Percentiles rank a stretch among this genome's conserved stretches.
These are phyloP conservation scores for Sugiyamaella chiloensis DNA, from an alignment of 805 yeast genomes.

Conservation along the genomic window DNA sequence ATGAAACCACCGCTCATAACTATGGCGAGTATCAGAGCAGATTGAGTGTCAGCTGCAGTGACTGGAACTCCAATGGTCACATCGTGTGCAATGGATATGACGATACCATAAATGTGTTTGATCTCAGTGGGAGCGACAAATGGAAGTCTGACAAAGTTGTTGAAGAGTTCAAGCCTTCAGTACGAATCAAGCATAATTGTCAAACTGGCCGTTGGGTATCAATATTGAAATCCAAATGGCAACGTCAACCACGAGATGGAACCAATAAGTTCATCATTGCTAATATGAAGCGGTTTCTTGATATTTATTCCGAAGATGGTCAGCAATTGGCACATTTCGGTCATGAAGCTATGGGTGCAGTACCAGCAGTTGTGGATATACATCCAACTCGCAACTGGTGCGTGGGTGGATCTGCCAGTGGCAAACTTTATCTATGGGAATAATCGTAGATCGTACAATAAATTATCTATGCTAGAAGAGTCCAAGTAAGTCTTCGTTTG, in stretches of 20 bases:
- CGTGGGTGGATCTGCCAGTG: constrained; percentile 92
- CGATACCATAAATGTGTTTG: constrained; percentile 73
- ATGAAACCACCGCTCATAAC: constrained; percentile 43
- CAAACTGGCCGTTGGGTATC: constrained; percentile 98
- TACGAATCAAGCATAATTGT: constrained; percentile 80
- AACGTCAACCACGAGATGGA: constrained; percentile 62
- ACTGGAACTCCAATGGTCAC: constrained; percentile 66
- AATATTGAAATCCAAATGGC: constrained; percentile 87
- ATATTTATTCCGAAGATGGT: constrained; percentile 76
- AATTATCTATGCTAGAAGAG: constrained; percentile 25
- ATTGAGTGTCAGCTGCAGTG: constrained; percentile 78
- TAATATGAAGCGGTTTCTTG: constrained; percentile 87
- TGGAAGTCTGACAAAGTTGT: constrained; percentile 23
- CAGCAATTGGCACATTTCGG: constrained; percentile 72
- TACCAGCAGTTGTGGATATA: constrained; percentile 83
- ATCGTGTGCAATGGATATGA: constrained; percentile 94
- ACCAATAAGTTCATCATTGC: constrained; percentile 85
- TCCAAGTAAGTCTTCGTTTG: constrained; percentile 32
- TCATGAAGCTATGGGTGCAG: constrained; percentile 68
- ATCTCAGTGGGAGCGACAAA: constrained; percentile 38
- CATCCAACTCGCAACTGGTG: constrained; percentile 89
- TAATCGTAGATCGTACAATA: constrained; percentile 3
- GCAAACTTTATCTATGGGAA: constrained; percentile 68
- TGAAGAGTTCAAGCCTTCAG: constrained; percentile 49
- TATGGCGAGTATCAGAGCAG: constrained; percentile 67